Conservation (phyloP, 164 flowering plant genomes). For the Hamamelis virginiana region DNA sequence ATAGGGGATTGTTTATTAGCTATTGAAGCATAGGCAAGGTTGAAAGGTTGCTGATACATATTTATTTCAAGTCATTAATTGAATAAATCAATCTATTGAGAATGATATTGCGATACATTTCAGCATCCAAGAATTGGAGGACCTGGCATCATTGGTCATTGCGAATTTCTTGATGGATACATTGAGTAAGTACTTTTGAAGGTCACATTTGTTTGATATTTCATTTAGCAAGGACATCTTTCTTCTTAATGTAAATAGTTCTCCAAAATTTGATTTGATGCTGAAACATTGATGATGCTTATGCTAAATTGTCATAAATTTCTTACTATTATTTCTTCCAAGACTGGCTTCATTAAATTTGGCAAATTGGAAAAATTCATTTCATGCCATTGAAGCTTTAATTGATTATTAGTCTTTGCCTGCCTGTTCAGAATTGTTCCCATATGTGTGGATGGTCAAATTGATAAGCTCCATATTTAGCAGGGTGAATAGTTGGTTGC, state of each 20-base stretch:
- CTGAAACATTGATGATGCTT: too few relatives aligned
- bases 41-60: not conserved
- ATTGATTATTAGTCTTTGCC: too few relatives aligned
- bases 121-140: slow-evolving; percentile 90
- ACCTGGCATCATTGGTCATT: slow-evolving; percentile 83
- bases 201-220: not conserved
- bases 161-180: slow-evolving; percentile 58
- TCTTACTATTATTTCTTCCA: too few relatives aligned
- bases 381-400: too few relatives aligned
- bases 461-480: not conserved
- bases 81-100: not conserved
- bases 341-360: too few relatives aligned
- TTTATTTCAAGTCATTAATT: not conserved
- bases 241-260: too few relatives aligned
- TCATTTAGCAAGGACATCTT: not conserved
- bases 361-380: too few relatives aligned
- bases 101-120: slow-evolving; percentile 6
- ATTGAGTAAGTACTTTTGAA: slow-evolving; percentile 57
- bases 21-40: not conserved
- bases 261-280: too few relatives aligned
- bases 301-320: too few relatives aligned
- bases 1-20: not conserved
- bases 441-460: too few relatives aligned
- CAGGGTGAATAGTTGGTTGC: not conserved
- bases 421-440: too few relatives aligned